These are phyloP conservation scores for Vishniacozyma victoriae DNA, from an alignment of 768 basidiomycete species.

Conservation along the genomic window DNA sequence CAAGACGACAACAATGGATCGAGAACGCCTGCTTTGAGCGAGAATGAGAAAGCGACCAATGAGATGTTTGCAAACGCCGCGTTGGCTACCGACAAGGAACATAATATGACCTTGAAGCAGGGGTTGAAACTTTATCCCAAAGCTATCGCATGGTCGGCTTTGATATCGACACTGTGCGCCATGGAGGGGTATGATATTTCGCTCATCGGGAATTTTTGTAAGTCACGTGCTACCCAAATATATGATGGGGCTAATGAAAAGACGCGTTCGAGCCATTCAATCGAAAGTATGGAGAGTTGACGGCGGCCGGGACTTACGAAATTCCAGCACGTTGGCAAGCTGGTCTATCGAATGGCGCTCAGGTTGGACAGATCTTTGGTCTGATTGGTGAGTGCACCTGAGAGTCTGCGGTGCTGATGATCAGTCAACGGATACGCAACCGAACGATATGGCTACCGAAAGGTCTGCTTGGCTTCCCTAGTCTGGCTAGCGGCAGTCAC, in stretches of 20 bases:
- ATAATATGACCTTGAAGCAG: conserved; percentile 42
- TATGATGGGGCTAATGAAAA: not conserved
- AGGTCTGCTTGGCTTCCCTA: conserved; percentile 42
- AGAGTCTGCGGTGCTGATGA: conserved; percentile 13
- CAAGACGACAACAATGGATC: no score
- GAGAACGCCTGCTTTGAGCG: no score
- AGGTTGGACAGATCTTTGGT: conserved; percentile 47
- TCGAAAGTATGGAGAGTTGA: conserved; percentile 32
- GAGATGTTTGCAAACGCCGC: conserved; percentile 25
- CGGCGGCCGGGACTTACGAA: conserved; percentile 38
- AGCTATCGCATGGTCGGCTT: conserved; percentile 45
- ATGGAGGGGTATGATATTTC: conserved; percentile 46
- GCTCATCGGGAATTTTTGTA: conserved; percentile 31
- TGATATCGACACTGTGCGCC: conserved; percentile 30
- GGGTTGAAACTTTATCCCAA: conserved; percentile 46
- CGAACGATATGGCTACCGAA: conserved; percentile 47
- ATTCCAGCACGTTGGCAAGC: conserved; percentile 49
- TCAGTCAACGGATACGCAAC: conserved; percentile 44
- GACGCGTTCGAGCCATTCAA: conserved; percentile 44
- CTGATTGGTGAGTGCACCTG: conserved; percentile 41
- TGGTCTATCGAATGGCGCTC: conserved; percentile 47
- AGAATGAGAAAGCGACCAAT: not conserved
- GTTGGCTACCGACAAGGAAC: conserved; percentile 36
- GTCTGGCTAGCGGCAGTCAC: conserved; percentile 29
- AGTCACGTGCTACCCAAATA: conserved; percentile 1